phyloP scores from a whole-genome alignment of 164 flowering plant species.

The Paratinospora sagittata region DNA sequence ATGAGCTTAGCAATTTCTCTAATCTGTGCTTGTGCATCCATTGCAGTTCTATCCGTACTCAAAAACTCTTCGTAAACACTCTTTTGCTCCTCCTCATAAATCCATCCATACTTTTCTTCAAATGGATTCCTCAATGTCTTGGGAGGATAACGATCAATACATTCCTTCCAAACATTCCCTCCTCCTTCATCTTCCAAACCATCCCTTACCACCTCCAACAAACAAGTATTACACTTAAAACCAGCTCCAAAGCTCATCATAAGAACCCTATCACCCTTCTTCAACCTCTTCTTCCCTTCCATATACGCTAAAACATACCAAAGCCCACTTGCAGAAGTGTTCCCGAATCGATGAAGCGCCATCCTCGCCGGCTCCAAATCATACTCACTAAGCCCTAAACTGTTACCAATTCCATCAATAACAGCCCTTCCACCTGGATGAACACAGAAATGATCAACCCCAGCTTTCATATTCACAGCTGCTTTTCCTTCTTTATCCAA shows the following conservation, averaged over 20 bases:
- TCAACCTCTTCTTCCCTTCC: slow-evolving; percentile 35
- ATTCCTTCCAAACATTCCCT: slow-evolving; percentile 51
- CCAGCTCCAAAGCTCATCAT: slow-evolving; percentile 29
- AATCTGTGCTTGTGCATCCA: no score
- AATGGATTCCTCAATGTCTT: slow-evolving; percentile 38
- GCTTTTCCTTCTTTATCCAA: background rate
- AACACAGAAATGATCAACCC: slow-evolving; percentile 65
- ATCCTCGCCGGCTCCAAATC: slow-evolving; percentile 76
- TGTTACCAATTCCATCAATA: slow-evolving; percentile 51
- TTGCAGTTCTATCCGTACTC: no score
- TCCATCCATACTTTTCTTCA: slow-evolving; percentile 50
- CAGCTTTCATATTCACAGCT: slow-evolving; percentile 38
- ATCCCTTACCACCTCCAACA: slow-evolving; percentile 58
- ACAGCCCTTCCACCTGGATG: slow-evolving; percentile 81
- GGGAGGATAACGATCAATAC: slow-evolving; percentile 53
- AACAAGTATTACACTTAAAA: slow-evolving; percentile 73
- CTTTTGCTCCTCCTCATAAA: background rate
- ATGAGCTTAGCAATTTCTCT: no score
- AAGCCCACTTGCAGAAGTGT: slow-evolving; percentile 30
- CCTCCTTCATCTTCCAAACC: slow-evolving; percentile 31
- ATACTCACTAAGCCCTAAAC: slow-evolving; percentile 36
- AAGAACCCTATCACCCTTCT: slow-evolving; percentile 53
- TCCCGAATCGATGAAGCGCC: slow-evolving; percentile 69
- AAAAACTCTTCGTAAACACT: background rate
- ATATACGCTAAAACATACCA: slow-evolving; percentile 52